Base-by-base conservation (phyloP, 768 basidiomycete species). In the Rossbeevera mucosa region DNA sequence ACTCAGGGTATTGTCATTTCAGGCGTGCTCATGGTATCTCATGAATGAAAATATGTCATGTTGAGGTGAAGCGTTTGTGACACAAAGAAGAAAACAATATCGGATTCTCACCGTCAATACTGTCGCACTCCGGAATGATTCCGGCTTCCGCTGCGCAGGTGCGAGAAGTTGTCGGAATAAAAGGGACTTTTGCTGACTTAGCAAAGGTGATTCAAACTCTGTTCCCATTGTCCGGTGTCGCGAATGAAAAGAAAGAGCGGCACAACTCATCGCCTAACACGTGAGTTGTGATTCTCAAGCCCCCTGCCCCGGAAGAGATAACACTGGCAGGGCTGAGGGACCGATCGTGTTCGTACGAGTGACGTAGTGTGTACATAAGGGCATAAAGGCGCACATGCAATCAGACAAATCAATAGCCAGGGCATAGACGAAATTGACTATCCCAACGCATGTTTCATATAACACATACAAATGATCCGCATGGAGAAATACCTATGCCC, bases 391-490 rank as follows among this genome's bases (percentile, higher is more conserved):
- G 25, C 7, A 26, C 33, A 51, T 31, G 25, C 21, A 30, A 28
- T 43, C 22, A 22, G 31, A 21, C 31, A 53, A 31, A 47, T 45
- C 33, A 40, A 50, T 44, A 44, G 31, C 41, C 18, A 41, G 20
- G 30, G 24, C 16, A 21, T 48, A 46, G 13, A 26, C 13, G 33
- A 51, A 33, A 28, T 46, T 24, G 52, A 40, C 54, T 48, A 55
- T 57, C 52, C 44, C 42, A 38, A 51, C 38, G 30, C 51, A 52
- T 61, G 51, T 54, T 24, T 48, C 60, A 59, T 49, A 55, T 43
- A 22, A 53, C 45, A 51, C 48, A 46, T 22, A 40, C 22, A 25
- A 33, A 43, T 42, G 48, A 52, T 51, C 44, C 44, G 45, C 53
- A 58, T 21, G 38, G 26, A 47, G 26, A 45, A 44, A 47, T 42